Conservation (phyloP, 2,329 filamentous ascomycete genomes). For the Chaetoscypha palmicola region DNA sequence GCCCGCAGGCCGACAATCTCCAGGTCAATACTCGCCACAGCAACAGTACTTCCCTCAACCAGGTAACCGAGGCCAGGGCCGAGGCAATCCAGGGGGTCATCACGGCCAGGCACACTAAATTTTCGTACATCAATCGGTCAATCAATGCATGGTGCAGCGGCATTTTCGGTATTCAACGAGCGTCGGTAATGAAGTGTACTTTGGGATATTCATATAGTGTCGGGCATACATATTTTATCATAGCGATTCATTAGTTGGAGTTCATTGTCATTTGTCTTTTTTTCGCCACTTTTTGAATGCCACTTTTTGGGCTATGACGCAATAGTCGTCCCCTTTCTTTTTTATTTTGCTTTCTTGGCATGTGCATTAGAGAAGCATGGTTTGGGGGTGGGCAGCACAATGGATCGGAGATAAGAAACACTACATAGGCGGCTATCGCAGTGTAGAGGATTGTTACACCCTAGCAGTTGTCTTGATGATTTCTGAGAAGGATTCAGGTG, state of each 20-base stretch:
- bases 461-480: too few relatives aligned
- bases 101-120: slow-evolving; percentile 4
- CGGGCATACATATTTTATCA: neutral
- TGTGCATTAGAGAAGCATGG: neutral
- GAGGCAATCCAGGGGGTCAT: slow-evolving; percentile 7
- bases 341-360: neutral
- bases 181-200: too few relatives aligned
- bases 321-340: neutral
- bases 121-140: neutral
- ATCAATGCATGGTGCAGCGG: neutral
- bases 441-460: too few relatives aligned
- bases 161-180: too few relatives aligned
- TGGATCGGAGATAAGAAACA: neutral
- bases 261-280: neutral
- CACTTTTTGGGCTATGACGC: neutral
- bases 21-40: slow-evolving; percentile 7
- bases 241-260: slow-evolving; percentile 8
- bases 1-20: slow-evolving; percentile 1
- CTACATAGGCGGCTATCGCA: neutral
- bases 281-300: neutral
- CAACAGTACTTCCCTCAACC: slow-evolving; percentile 12
- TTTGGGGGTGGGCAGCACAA: neutral
- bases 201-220: neutral
- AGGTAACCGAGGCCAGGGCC: slow-evolving; percentile 11
- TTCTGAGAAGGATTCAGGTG: too few relatives aligned